Conservation (phyloP, 169 alveolate species). For the Plasmodium blacklocki region DNA sequence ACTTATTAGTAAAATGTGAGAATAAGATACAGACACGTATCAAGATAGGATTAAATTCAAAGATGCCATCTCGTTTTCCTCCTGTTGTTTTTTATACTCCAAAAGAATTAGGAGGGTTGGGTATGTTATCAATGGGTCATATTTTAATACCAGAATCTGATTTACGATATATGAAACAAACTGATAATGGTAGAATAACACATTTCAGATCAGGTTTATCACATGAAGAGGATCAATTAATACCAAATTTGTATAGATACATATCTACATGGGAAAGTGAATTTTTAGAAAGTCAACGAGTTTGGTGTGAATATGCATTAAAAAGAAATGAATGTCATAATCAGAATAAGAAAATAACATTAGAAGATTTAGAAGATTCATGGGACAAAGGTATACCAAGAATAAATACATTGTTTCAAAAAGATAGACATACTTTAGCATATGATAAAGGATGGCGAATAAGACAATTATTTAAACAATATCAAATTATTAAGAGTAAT, state of each 20-base stretch:
- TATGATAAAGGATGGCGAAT: slow-evolving; percentile 99
- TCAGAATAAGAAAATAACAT: slow-evolving; percentile 98
- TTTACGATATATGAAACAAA: slow-evolving; percentile 96
- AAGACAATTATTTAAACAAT: slow-evolving; percentile 98
- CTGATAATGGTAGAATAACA: slow-evolving; percentile 98
- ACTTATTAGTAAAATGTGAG: slow-evolving; percentile 98
- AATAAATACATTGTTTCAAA: slow-evolving; percentile 99
- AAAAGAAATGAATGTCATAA: slow-evolving; percentile 99
- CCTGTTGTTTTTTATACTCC: slow-evolving; percentile 99
- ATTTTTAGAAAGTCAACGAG: slow-evolving; percentile 99
- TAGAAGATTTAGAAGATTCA: slow-evolving; percentile 99
- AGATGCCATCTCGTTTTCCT: slow-evolving; percentile 99
- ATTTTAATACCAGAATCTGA: slow-evolving; percentile 99
- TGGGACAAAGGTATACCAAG: slow-evolving; percentile 99
- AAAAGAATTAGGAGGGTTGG: slow-evolving; percentile 99
- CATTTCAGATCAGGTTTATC: slow-evolving; percentile 99
- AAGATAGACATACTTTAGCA: slow-evolving; percentile 99
- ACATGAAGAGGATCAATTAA: slow-evolving; percentile 99
- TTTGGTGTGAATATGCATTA: slow-evolving; percentile 99
- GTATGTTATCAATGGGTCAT: slow-evolving; percentile 99
- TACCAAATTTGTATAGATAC: slow-evolving; percentile 98
- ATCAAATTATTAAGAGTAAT: slow-evolving; percentile 95
- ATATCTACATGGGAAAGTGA: slow-evolving; percentile 99
- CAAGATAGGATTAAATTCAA: slow-evolving; percentile 99
- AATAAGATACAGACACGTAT: slow-evolving; percentile 99